Evolutionary conservation across 495 filamentous ascomycete species (phyloP).

Genomic region (Daldinia bambusicola): DNA sequence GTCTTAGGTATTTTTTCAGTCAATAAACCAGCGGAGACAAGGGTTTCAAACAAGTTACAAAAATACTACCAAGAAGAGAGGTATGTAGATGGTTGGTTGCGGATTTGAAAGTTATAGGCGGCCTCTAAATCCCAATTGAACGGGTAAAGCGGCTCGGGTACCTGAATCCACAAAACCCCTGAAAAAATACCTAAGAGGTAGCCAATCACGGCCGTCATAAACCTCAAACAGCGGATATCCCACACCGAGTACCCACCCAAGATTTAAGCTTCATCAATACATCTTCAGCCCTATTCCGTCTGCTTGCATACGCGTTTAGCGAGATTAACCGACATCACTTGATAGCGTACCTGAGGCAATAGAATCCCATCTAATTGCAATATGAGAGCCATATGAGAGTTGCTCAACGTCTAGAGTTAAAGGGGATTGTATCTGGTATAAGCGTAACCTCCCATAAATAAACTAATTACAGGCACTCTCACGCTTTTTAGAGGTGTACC

Average conservation of each 20-base stretch:
- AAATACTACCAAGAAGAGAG: background rate
- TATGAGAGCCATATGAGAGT: no score
- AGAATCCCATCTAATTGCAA: no score
- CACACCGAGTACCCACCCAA: background rate
- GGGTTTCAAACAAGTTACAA: background rate
- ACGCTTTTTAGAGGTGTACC: no score
- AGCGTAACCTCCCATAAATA: no score
- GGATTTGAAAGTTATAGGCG: background rate
- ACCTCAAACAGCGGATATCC: background rate
- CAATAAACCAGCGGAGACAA: background rate
- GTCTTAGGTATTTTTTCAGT: background rate
- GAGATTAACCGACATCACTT: no score
- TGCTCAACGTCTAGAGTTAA: no score
- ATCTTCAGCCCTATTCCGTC: background rate
- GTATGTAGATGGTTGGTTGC: background rate
- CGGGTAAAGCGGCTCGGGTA: slow-evolving; percentile 10
- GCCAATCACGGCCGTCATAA: background rate
- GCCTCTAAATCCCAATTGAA: slow-evolving; percentile 3
- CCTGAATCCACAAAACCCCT: background rate
- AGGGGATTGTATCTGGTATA: no score
- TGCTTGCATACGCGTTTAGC: no score
- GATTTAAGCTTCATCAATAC: no score
- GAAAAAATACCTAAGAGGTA: background rate
- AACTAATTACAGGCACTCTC: no score
- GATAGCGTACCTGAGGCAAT: no score